A percentile compares a stretch with the other conserved stretches of the same genome.
phyloP scores from a whole-genome alignment of 225 moss, liverwort and hornwort species.

The Anthoceros angustus region DNA sequence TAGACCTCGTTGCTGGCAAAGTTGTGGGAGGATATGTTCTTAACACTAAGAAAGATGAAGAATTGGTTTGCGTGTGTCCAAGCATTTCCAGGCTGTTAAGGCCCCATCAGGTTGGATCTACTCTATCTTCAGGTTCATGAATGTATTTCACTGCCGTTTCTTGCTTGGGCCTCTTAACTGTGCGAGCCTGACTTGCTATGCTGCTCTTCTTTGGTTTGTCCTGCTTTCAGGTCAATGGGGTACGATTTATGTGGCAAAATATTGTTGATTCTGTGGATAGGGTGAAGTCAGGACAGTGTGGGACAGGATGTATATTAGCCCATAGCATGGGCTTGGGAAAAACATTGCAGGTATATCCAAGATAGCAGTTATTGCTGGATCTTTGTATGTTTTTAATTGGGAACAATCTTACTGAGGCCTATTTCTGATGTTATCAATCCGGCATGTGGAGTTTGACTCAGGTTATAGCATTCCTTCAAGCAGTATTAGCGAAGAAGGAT shows the following conservation, averaged over 20 bases:
- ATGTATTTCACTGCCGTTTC: not conserved
- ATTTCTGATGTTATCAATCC: not conserved
- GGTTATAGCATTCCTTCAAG: constrained; percentile 88
- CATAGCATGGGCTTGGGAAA: constrained; percentile 99
- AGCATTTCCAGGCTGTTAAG: constrained; percentile 38
- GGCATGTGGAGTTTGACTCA: constrained; percentile 15
- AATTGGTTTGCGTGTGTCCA: constrained; percentile 34
- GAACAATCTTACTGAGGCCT: not conserved
- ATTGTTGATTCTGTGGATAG: constrained; percentile 71
- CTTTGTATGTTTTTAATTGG: not conserved
- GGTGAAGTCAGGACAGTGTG: constrained; percentile 47
- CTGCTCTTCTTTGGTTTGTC: not conserved
- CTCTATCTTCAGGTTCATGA: not conserved
- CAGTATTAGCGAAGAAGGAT: constrained; percentile 44
- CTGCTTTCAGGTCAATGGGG: constrained; percentile 52
- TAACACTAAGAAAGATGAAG: constrained; percentile 56
- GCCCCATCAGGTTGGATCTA: constrained; percentile 66
- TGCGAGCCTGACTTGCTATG: not conserved
- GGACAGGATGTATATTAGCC: constrained; percentile 87
- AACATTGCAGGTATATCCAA: constrained; percentile 62
- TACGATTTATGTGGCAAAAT: constrained; percentile 98
- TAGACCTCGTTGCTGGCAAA: constrained; percentile 13
- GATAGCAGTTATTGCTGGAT: not conserved
- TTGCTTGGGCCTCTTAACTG: not conserved
- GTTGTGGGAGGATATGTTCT: constrained; percentile 32